Evolutionary conservation across 176 grass and related monocot genomes (phyloP), one percentile per base, ranked within the genome.

Genomic region (Saccharum spontaneum): DNA sequence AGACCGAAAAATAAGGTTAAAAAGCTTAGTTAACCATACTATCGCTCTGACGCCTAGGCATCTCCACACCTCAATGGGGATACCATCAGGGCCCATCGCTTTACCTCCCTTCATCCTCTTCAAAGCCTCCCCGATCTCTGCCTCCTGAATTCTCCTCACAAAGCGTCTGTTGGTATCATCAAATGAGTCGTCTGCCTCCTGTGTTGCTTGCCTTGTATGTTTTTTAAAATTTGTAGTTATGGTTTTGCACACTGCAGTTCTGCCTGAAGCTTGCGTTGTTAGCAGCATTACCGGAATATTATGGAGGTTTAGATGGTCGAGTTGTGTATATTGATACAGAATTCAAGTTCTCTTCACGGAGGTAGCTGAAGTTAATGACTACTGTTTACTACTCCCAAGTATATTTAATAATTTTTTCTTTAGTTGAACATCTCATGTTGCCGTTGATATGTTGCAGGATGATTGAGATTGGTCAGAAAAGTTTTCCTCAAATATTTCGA

Each of bases 281-380:
- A 83, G 97, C 90, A 78, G 85, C 91, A 11, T 86, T 98, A 68
- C 97, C 97, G 26, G 82, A 84, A 89, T 90, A 90, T 82, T 95
- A 94, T 50, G 97, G 93, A 46, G 91, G 97, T 79, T 52, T 95
- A 73, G 92, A 98, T 54, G 97, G 91, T 6, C 73, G 84, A 71
- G 90, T 96, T 71, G 84, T 94, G 50, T 98, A 96, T 75, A 94
- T 98, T 76, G 93, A 98, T 71, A 96, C 93, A 0, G 97, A 98
- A 90, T 94, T 84, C 72, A 98, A 94, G 89, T 98, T 98, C 86
- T 94, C 89, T 94, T 88, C 91, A 62, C 83, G 86, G 80, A 98
- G 97, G 97, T 98, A 92, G 30, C 62, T 81, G 23, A 81, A 59
- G 8, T 68, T 61, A n/a, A 33, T 77, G 57, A 11, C 41, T 61